A percentile compares a stretch with the other conserved stretches of the same genome.
These are phyloP conservation scores for Colletotrichum costaricense DNA, from an alignment of 2,329 filamentous ascomycete species.

Conservation along the genomic window DNA sequence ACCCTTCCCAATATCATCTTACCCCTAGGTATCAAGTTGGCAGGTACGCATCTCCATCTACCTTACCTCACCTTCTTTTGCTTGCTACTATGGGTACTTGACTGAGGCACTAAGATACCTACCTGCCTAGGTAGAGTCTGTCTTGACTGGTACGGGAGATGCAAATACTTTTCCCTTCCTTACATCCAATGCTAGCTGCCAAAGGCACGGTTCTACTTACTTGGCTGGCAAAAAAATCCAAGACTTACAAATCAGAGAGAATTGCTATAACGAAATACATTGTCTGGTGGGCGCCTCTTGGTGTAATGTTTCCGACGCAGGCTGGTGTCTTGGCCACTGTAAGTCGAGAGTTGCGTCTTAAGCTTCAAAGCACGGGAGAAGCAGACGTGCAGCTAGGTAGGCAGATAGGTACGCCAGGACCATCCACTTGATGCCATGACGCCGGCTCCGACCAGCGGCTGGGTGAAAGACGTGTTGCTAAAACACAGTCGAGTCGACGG, in stretches of 20 bases:
- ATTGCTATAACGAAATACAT: not conserved
- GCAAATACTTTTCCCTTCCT: not conserved
- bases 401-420: not conserved
- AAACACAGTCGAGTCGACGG: conserved; percentile 8
- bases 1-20: not conserved
- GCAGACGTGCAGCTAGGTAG: not conserved
- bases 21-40: not conserved
- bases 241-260: not conserved
- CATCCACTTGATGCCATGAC: not conserved
- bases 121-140: not conserved
- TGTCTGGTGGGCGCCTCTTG: not conserved
- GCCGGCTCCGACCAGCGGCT: not conserved
- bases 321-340: not conserved
- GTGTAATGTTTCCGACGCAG: not conserved
- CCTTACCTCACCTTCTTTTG: not conserved
- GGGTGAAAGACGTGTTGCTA: not conserved
- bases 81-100: too few species aligned
- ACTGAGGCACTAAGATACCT: not conserved
- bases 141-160: not conserved
- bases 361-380: not conserved
- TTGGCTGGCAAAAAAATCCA: not conserved
- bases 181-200: not conserved
- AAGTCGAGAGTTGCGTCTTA: not conserved
- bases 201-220: not conserved
- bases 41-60: not conserved